A percentile compares a stretch with the other conserved stretches of the same genome.
These are phyloP conservation scores for Leersia perrieri DNA, from an alignment of 176 grass and related monocot species.

Conservation along the genomic window DNA sequence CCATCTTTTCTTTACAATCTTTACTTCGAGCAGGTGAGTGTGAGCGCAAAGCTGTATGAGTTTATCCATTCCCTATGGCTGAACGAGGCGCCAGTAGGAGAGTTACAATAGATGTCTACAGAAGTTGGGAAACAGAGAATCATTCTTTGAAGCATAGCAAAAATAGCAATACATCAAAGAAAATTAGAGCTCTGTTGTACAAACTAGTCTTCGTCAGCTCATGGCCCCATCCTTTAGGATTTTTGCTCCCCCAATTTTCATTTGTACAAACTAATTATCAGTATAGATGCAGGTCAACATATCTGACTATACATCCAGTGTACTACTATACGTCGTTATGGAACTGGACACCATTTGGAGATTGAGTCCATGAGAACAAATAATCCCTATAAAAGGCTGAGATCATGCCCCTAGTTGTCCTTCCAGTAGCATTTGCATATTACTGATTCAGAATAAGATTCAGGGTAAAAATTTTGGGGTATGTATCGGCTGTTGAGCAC, in stretches of 20 bases:
- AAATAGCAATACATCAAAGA: slow-evolving; percentile 6
- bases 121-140: slow-evolving; percentile 28
- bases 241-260: slow-evolving; percentile 23
- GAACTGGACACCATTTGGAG: not conserved
- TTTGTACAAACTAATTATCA: slow-evolving; percentile 14
- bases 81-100: slow-evolving; percentile 83
- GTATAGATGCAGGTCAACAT: slow-evolving; percentile 30
- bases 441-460: not conserved
- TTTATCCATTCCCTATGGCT: slow-evolving; percentile 94
- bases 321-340: slow-evolving; percentile 13
- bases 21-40: slow-evolving; percentile 65
- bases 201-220: not conserved
- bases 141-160: slow-evolving; percentile 40
- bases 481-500: not conserved
- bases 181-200: slow-evolving; percentile 17
- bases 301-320: slow-evolving; percentile 28
- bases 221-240: slow-evolving; percentile 6
- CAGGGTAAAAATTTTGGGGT: not conserved
- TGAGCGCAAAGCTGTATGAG: slow-evolving; percentile 80
- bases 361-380: slow-evolving; percentile 6
- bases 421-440: slow-evolving; percentile 3
- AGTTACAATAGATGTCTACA: slow-evolving; percentile 57
- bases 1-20: not conserved
- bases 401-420: not conserved
- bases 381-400: not conserved